These are phyloP conservation scores for Saraca asoca DNA, from an alignment of 331 rosid species.

Conservation along the genomic window DNA sequence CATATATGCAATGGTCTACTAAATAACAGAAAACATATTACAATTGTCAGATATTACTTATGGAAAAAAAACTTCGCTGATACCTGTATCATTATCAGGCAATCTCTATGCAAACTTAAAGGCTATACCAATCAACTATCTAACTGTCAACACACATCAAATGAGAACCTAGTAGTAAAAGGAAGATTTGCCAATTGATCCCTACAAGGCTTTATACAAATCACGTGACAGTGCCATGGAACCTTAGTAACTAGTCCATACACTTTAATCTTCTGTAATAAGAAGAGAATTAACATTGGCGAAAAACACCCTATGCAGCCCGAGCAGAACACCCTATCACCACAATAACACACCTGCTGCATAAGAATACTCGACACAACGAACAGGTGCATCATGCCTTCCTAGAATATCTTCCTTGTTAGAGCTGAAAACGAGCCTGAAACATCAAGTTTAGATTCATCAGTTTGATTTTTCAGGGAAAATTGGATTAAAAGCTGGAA, in stretches of 20 bases:
- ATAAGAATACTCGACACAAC: constrained; percentile 56
- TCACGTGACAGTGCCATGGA: not conserved
- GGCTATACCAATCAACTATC: not conserved
- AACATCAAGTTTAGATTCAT: not conserved
- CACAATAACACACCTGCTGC: constrained; percentile 40
- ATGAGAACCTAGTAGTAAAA: not conserved
- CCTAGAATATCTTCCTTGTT: constrained; percentile 53
- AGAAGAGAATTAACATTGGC: not conserved
- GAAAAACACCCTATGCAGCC: not conserved
- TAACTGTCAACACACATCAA: not conserved
- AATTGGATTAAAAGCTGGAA: not conserved
- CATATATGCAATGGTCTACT: too few species aligned
- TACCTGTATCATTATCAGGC: not conserved
- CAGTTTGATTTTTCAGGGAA: not conserved
- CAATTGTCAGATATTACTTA: not conserved
- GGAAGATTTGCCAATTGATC: not conserved
- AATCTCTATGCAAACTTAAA: constrained; percentile 23
- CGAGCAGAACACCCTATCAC: not conserved
- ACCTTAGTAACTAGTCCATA: not conserved
- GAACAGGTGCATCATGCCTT: constrained; percentile 57
- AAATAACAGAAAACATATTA: too few species aligned
- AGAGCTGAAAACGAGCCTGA: constrained; percentile 46
- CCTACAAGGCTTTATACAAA: not conserved
- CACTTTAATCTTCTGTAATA: not conserved
- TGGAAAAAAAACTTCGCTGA: too few species aligned